These are phyloP conservation scores for Candida neerlandica DNA, from an alignment of 1,139 yeast genomes.

Conservation along the genomic window DNA sequence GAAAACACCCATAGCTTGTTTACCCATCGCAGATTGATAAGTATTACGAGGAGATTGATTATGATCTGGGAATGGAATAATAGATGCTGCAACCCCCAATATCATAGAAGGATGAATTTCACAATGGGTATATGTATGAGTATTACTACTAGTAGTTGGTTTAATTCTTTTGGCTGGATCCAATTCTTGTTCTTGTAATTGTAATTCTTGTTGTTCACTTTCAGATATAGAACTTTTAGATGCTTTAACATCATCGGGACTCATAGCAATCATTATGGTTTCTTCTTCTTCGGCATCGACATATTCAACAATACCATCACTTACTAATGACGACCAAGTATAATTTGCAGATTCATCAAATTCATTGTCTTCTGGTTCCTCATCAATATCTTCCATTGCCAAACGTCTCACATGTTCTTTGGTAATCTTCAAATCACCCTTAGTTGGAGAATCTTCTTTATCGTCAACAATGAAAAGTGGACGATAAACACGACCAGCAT, in stretches of 20 bases:
- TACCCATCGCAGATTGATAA: constrained; percentile 99
- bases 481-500: constrained; percentile 97
- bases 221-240: constrained; percentile 54
- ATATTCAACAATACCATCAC: constrained; percentile 88
- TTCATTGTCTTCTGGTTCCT: constrained; percentile 59
- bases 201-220: constrained; percentile 36
- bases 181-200: constrained; percentile 50
- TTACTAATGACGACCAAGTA: constrained; percentile 85
- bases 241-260: constrained; percentile 91
- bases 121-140: constrained; percentile 94
- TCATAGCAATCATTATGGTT: constrained; percentile 98
- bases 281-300: constrained; percentile 98
- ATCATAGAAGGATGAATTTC: constrained; percentile 99
- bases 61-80: constrained; percentile 99
- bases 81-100: constrained; percentile 96
- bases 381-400: constrained; percentile 37
- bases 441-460: constrained; percentile 71
- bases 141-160: constrained; percentile 59
- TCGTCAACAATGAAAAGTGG: constrained; percentile 92
- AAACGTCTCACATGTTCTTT: constrained; percentile 81
- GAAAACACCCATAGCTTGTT: constrained; percentile 99
- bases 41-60: constrained; percentile 99
- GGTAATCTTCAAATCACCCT: constrained; percentile 78
- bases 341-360: constrained; percentile 64
- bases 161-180: constrained; percentile 91